phyloP scores from a whole-genome alignment of 768 basidiomycete genomes.

The Suillus subaureus region DNA sequence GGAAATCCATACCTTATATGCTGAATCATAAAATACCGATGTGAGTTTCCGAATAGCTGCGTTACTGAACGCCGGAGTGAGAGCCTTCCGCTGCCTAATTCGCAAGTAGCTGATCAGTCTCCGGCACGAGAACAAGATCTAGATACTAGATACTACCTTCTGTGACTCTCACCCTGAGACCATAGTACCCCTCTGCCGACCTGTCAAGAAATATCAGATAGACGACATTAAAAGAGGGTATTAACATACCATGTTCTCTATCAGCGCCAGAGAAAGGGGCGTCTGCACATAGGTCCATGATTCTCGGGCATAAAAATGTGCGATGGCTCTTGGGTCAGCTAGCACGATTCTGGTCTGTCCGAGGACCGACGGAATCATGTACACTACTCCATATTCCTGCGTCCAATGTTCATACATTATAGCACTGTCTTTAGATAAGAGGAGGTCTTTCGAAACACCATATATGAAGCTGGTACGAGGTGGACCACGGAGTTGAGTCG shows the following conservation, averaged over 20 bases:
- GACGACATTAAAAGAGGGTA: no score
- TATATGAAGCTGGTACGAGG: conserved; percentile 42
- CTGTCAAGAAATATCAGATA: conserved; percentile 4
- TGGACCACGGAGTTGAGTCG: conserved; percentile 48
- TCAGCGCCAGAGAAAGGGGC: conserved; percentile 34
- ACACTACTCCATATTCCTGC: conserved; percentile 46
- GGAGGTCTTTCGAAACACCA: conserved; percentile 37
- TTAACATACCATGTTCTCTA: conserved; percentile 33
- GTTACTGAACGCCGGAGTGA: conserved; percentile 29
- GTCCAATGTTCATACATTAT: conserved; percentile 47
- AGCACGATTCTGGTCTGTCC: conserved; percentile 39
- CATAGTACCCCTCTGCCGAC: conserved; percentile 34
- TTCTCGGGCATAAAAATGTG: conserved; percentile 52
- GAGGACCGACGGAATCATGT: conserved; percentile 37
- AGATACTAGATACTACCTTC: conserved; percentile 31
- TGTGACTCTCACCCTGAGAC: conserved; percentile 47
- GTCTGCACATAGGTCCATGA: conserved; percentile 48
- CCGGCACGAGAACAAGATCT: conserved; percentile 16
- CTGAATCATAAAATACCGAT: conserved; percentile 30
- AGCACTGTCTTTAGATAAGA: conserved; percentile 32
- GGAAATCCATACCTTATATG: conserved; percentile 25
- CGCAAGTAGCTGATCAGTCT: conserved; percentile 16
- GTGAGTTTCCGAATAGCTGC: conserved; percentile 26
- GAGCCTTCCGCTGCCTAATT: conserved; percentile 28
- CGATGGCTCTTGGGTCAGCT: conserved; percentile 48